phyloP scores from a whole-genome alignment of 768 basidiomycete genomes.

The Pleurotus salmoneostramineus region DNA sequence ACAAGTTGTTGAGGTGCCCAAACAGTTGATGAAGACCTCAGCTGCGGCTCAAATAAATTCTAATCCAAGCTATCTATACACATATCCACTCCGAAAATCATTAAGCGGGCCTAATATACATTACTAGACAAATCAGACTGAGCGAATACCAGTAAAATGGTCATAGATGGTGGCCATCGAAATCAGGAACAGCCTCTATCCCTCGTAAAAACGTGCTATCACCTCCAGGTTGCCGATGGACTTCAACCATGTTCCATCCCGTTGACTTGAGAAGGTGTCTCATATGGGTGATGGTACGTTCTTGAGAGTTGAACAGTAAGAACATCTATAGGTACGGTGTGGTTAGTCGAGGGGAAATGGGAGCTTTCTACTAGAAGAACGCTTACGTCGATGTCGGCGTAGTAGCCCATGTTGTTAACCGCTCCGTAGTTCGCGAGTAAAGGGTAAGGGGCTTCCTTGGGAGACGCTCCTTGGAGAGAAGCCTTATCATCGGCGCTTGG shows the following conservation, averaged over 20 bases:
- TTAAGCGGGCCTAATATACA: too few relatives aligned
- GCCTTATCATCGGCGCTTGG: background rate
- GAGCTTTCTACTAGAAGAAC: background rate
- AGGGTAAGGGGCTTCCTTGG: constrained; percentile 14
- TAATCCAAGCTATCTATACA: too few relatives aligned
- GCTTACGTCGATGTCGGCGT: constrained; percentile 18
- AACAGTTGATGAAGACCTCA: too few relatives aligned
- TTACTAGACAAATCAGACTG: too few relatives aligned
- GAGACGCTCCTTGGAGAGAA: background rate
- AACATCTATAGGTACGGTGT: constrained; percentile 28
- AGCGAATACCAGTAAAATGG: too few relatives aligned
- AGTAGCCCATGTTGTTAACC: constrained; percentile 15
- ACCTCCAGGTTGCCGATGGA: constrained; percentile 17
- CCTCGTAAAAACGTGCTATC: constrained; percentile 16
- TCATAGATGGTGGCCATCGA: too few relatives aligned
- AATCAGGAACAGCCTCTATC: constrained; percentile 19
- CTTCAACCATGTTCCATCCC: constrained; percentile 29
- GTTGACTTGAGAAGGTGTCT: constrained; percentile 19
- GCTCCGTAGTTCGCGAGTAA: constrained; percentile 21
- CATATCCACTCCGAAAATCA: too few relatives aligned
- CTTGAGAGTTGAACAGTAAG: constrained; percentile 31
- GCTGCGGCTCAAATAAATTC: too few relatives aligned
- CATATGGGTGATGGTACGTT: constrained; percentile 31
- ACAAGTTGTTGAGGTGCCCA: too few relatives aligned
- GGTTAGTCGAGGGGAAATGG: too few relatives aligned